These are phyloP conservation scores for Ceriops decandra DNA, from an alignment of 345 rosid genomes.

Conservation along the genomic window DNA sequence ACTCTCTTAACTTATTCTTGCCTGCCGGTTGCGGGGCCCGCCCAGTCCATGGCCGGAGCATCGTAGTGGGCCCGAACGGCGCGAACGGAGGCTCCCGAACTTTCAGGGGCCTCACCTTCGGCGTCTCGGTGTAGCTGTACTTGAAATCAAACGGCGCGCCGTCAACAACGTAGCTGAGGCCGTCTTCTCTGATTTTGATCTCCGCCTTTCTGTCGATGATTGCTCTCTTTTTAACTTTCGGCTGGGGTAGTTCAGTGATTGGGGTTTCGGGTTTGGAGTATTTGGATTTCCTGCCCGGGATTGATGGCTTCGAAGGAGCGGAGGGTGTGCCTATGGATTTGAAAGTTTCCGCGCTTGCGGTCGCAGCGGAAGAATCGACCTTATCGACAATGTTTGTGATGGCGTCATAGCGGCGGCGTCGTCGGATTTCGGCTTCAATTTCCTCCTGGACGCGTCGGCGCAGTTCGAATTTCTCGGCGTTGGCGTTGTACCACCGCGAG, in stretches of 20 bases:
- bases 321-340: conserved; percentile 75
- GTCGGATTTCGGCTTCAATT: conserved; percentile 65
- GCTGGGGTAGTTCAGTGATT: conserved; percentile 21
- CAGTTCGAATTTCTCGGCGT: conserved; percentile 58
- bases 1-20: conserved; percentile 73
- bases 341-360: conserved; percentile 25
- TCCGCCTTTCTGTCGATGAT: conserved; percentile 15
- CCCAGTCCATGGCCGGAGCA: conserved; percentile 94
- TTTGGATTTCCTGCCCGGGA: conserved; percentile 76
- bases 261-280: conserved; percentile 56
- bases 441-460: conserved; percentile 59
- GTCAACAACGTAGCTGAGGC: conserved; percentile 63
- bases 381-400: conserved; percentile 42
- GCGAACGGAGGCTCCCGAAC: conserved; percentile 72
- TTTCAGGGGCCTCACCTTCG: conserved; percentile 70
- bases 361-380: conserved; percentile 16
- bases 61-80: conserved; percentile 84
- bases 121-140: conserved; percentile 93
- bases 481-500: conserved; percentile 80
- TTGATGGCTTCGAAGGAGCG: conserved; percentile 64
- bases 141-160: conserved; percentile 94
- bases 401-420: conserved; percentile 54
- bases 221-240: neutral
- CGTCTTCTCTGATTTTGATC: conserved; percentile 50
- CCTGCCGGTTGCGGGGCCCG: conserved; percentile 72